Evolutionary conservation across 2,329 filamentous ascomycete species (phyloP).

Genomic region (Dactylellina drechsleri): DNA sequence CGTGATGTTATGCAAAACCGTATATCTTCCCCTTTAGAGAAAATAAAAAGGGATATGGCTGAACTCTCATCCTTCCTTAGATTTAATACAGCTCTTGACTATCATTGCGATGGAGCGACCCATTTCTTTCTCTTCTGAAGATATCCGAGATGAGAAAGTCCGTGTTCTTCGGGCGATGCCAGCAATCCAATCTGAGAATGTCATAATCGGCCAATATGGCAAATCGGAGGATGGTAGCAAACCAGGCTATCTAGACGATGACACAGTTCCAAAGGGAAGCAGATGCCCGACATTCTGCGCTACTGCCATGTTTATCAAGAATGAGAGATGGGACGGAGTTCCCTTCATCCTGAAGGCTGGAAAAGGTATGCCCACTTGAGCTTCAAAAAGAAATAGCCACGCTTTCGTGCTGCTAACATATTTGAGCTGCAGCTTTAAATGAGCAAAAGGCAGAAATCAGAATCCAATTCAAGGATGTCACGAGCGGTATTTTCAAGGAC

Average conservation of each 20-base stretch:
- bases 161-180: conserved; percentile 93
- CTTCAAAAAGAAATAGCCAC: background rate
- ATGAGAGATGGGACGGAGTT: conserved; percentile 98
- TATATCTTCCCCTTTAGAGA: conserved; percentile 56
- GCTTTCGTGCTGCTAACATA: background rate
- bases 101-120: conserved; percentile 97
- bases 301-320: conserved; percentile 98
- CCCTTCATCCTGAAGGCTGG: conserved; percentile 99
- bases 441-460: conserved; percentile 99
- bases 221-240: conserved; percentile 95
- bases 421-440: conserved; percentile 74
- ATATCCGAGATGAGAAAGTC: conserved; percentile 98
- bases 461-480: conserved; percentile 99
- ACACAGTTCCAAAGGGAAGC: conserved; percentile 96
- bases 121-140: conserved; percentile 96
- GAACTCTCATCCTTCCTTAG: conserved; percentile 59
- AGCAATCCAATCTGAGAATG: conserved; percentile 97
- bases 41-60: too few relatives aligned
- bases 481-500: conserved; percentile 99
- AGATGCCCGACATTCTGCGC: conserved; percentile 98
- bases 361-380: conserved; percentile 68
- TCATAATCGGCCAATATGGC: conserved; percentile 98
- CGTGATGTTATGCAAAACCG: conserved; percentile 99
- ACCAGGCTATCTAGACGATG: conserved; percentile 97
- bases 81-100: conserved; percentile 94